A percentile compares a stretch with the other conserved stretches of the same genome.
phyloP scores from a whole-genome alignment of 1,139 yeast genomes.

The Candida tetrigidarum region DNA sequence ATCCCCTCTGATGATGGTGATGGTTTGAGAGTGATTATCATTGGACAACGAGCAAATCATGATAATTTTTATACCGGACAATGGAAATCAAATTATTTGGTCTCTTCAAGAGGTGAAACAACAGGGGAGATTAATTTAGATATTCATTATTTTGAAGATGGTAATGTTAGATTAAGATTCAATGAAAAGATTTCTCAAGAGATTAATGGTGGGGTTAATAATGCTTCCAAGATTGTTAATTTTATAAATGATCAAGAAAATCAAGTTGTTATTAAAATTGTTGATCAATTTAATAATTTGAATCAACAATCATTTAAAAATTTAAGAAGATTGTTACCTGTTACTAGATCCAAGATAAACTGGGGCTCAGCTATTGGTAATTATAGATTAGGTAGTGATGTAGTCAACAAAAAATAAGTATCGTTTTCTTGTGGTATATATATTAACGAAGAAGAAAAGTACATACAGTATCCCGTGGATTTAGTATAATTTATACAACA shows the following conservation, averaged over 20 bases:
- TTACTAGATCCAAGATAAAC: conserved; percentile 87
- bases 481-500: conserved; percentile 53
- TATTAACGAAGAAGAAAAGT: not conserved
- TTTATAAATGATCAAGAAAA: conserved; percentile 65
- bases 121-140: conserved; percentile 66
- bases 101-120: conserved; percentile 38
- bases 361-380: conserved; percentile 96
- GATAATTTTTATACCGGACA: conserved; percentile 88
- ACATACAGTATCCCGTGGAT: not conserved
- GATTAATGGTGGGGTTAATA: conserved; percentile 19
- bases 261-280: conserved; percentile 59
- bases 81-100: conserved; percentile 75
- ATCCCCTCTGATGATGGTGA: conserved; percentile 40
- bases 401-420: conserved; percentile 40
- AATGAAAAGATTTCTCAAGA: conserved; percentile 43
- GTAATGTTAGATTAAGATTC: conserved; percentile 82
- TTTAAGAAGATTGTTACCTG: conserved; percentile 88
- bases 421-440: not conserved
- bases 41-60: conserved; percentile 76
- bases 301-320: conserved; percentile 84
- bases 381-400: conserved; percentile 88
- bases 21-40: conserved; percentile 48
- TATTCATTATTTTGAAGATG: conserved; percentile 95
- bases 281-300: conserved; percentile 67
- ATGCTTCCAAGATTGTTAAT: conserved; percentile 44